Conservation (phyloP, 2,329 filamentous ascomycete genomes). For the Endoconidiophora polonica region DNA sequence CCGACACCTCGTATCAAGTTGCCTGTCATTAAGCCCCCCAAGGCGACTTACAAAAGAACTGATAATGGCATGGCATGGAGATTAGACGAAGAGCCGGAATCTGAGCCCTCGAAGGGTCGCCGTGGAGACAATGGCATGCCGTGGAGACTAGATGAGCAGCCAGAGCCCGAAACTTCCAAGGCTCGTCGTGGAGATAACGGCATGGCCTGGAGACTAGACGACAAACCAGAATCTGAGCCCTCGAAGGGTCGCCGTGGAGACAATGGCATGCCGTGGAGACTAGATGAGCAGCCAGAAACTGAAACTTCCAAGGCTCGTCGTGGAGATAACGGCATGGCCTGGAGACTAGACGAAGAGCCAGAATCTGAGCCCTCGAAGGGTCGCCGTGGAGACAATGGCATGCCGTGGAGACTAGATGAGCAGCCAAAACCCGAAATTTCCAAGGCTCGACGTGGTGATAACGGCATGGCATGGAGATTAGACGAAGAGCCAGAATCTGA, state of each 20-base stretch:
- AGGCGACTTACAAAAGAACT: not conserved
- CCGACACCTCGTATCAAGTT: not conserved
- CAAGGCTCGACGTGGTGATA: not conserved
- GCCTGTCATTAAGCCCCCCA: not conserved
- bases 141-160: not conserved
- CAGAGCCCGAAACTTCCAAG: not conserved
- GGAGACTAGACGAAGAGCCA: not conserved
- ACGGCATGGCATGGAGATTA: not conserved
- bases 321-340: not conserved
- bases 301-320: not conserved
- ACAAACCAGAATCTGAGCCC: not conserved
- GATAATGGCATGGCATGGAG: conserved; percentile 1
- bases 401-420: not conserved
- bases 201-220: not conserved
- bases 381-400: not conserved
- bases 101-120: not conserved
- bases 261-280: not conserved
- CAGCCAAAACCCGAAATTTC: not conserved
- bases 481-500: not conserved
- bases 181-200: not conserved
- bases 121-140: not conserved
- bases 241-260: not conserved
- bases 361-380: not conserved
- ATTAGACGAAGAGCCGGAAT: not conserved
- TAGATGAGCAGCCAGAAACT: not conserved